phyloP scores from a whole-genome alignment of 2,329 filamentous ascomycete genomes.

The Penicillium paneum region DNA sequence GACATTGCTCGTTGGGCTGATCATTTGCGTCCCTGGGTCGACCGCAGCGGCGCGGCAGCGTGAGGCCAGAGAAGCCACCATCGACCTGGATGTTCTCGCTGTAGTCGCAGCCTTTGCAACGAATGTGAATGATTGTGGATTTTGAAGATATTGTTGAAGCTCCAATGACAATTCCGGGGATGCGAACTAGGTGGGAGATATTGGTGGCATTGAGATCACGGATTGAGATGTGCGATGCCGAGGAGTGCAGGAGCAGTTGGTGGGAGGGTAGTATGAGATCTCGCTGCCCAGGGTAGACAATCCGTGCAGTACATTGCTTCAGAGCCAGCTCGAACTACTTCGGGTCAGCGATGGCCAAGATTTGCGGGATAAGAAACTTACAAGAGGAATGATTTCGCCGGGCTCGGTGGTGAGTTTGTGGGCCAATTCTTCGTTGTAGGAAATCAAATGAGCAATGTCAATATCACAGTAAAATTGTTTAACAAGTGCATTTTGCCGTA shows the following conservation, averaged over 20 bases:
- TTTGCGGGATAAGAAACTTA: slow-evolving; percentile 44
- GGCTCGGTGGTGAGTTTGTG: slow-evolving; percentile 87
- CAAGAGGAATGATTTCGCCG: slow-evolving; percentile 85
- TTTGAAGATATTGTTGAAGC: slow-evolving; percentile 96
- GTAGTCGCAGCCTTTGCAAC: slow-evolving; percentile 82
- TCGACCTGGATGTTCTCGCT: slow-evolving; percentile 67
- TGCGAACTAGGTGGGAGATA: slow-evolving; percentile 90
- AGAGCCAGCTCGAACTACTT: slow-evolving; percentile 82
- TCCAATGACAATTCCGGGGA: slow-evolving; percentile 95
- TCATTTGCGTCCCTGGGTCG: slow-evolving; percentile 59
- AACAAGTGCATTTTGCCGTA: slow-evolving; percentile 88
- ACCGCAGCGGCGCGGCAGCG: slow-evolving; percentile 75
- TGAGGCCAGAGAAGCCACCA: slow-evolving; percentile 83
- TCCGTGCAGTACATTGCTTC: slow-evolving; percentile 86
- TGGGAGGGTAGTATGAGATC: slow-evolving; percentile 76
- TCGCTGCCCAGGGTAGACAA: slow-evolving; percentile 76
- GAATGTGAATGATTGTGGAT: slow-evolving; percentile 78
- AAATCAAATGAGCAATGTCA: slow-evolving; percentile 92
- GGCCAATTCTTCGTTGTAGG: slow-evolving; percentile 91
- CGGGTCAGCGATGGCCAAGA: slow-evolving; percentile 3
- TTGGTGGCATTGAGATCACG: slow-evolving; percentile 89
- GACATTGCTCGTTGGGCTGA: slow-evolving; percentile 71
- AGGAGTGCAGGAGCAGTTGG: slow-evolving; percentile 91
- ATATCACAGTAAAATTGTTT: slow-evolving; percentile 96
- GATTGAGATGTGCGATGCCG: slow-evolving; percentile 85